A percentile compares a stretch with the other conserved stretches of the same genome.
Evolutionary conservation across 2,329 filamentous ascomycete genomes (phyloP).

Genomic region (Talaromyces sp.): DNA sequence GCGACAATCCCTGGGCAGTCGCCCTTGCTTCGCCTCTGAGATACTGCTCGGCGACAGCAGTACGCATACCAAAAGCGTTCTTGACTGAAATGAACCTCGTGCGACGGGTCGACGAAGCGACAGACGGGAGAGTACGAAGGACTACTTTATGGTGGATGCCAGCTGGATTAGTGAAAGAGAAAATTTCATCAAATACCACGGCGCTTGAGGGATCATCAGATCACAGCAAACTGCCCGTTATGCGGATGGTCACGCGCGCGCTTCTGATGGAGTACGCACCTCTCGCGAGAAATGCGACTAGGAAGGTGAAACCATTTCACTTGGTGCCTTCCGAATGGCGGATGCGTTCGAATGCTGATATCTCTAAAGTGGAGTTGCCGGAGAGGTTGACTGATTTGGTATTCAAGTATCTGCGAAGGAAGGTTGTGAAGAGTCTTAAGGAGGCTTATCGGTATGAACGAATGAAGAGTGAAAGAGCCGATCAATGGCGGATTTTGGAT

Average conservation of each 20-base stretch:
- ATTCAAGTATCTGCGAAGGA: conserved; percentile 34
- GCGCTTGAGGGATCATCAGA: background rate
- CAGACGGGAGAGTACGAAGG: background rate
- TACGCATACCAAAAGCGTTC: conserved; percentile 33
- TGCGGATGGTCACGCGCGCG: conserved; percentile 30
- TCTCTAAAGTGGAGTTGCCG: conserved; percentile 42
- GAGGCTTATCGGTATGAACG: conserved; percentile 25
- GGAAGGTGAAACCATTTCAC: background rate
- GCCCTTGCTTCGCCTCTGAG: conserved; percentile 38
- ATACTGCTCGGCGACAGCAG: conserved; percentile 31
- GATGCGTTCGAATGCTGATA: conserved; percentile 22
- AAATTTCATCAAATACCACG: conserved; percentile 20
- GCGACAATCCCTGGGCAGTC: conserved; percentile 40
- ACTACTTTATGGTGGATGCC: conserved; percentile 34
- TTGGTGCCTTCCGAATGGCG: conserved; percentile 7
- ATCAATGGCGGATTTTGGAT: conserved; percentile 11
- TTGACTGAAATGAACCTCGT: conserved; percentile 37
- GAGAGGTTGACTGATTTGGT: conserved; percentile 47
- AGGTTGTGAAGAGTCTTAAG: conserved; percentile 36
- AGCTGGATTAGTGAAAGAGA: conserved; percentile 30
- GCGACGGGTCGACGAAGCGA: conserved; percentile 24
- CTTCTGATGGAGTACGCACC: conserved; percentile 24
- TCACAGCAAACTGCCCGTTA: conserved; percentile 17
- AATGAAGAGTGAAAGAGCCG: background rate
- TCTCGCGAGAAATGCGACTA: conserved; percentile 5